Evolutionary conservation across 805 yeast genomes (phyloP), one percentile per base, ranked within the genome.

Genomic region (Candida coquimbonensis): DNA sequence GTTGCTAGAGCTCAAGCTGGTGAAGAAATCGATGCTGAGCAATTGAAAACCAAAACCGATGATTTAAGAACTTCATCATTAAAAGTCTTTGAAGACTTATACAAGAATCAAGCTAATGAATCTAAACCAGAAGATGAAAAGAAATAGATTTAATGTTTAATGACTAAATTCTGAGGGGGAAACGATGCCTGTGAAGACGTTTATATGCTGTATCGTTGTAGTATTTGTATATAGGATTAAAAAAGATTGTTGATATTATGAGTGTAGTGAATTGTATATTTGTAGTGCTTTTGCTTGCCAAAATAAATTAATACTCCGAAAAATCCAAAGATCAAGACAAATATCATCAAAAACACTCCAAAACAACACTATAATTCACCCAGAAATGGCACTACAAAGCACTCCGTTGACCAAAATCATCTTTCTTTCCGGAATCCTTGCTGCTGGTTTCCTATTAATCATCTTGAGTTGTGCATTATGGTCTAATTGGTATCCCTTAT

Each of bases 401-500:
- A 75, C 82, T 50, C 95, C 95, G 33, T 67, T 88, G 51, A 83
- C 87, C 46, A 83, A 81, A 59, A 84, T 88, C 56, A 83, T 87
- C 38, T 82, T 83, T 14, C 77, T 87, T 17, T 78, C 93, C 14
- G 73, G 81, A 36, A 80, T 90, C 39, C 73, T 91, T 29, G 93
- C 98, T 1, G 74, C 88, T 53, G 99, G 99, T 7, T 91, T 91
- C 57, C 76, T 93, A 33, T 70, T 93, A 52, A 88, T 90, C 38
- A 86, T 91, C 25, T 71, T 93, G 32, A 88, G 96, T 39, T 89
- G 96, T 43, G 91, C 93, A 3, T 72, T 93, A 12, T 87, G 79
- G 68, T 85, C 87, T 40, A 89, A 88, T 63, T 93, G 96, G 95
- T 80, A 83, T 57, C 98, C 99, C 34, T 73, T 91, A 47, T 74